These are phyloP conservation scores for Candida ovalis DNA, from an alignment of 805 yeast species.

Conservation along the genomic window DNA sequence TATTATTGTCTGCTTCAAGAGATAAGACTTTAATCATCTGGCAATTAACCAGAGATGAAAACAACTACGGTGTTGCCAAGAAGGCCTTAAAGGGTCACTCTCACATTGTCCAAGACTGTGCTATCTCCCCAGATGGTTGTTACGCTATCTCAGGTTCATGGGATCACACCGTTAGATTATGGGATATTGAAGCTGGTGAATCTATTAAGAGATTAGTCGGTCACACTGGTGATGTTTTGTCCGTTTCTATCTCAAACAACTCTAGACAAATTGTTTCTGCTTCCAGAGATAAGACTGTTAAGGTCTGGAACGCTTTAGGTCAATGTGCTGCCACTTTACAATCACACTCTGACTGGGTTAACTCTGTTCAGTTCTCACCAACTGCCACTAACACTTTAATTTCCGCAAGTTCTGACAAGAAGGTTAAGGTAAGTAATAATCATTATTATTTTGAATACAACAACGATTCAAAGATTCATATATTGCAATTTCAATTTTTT, in stretches of 20 bases:
- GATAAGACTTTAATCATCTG: constrained; percentile 98
- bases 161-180: constrained; percentile 98
- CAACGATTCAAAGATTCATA: not conserved
- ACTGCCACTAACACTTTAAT: constrained; percentile 67
- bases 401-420: constrained; percentile 99
- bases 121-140: constrained; percentile 96
- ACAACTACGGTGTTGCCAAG: constrained; percentile 97
- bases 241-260: constrained; percentile 94
- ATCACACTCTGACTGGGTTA: constrained; percentile 99
- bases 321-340: constrained; percentile 90
- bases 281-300: constrained; percentile 98
- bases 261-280: constrained; percentile 98
- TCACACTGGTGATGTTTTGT: constrained; percentile 95
- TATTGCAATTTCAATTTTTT: not conserved
- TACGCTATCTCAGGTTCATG: constrained; percentile 98
- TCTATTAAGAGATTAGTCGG: constrained; percentile 94
- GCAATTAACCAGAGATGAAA: constrained; percentile 94
- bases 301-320: constrained; percentile 99
- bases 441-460: not conserved
- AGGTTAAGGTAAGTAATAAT: constrained; percentile 86
- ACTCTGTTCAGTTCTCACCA: constrained; percentile 97
- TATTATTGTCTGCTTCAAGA: constrained; percentile 97
- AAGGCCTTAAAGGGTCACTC: constrained; percentile 97
- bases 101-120: constrained; percentile 97
- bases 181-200: constrained; percentile 95